Evolutionary conservation across 139 green algal genomes (phyloP), one percentile per base, ranked within the genome.

Genomic region (Asterochloris sp.): DNA sequence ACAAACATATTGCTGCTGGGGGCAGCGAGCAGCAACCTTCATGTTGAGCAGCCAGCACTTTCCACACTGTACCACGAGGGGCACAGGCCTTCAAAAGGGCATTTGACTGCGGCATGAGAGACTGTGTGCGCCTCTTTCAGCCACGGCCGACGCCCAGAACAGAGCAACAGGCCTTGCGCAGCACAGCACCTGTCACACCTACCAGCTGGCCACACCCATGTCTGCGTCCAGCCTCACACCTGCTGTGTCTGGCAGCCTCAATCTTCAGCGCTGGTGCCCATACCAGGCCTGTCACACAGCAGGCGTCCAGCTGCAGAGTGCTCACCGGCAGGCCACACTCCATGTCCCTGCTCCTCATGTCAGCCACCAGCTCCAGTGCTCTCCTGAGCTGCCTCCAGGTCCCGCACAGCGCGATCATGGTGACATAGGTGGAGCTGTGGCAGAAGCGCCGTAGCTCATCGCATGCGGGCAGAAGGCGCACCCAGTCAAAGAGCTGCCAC

Each of bases 341-440:
- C 73, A 95, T 92, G 78, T 88, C 87, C 4, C 85, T 74, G 11
- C 62, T 74, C 60, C 87, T 85, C 92, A 96, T 96, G 83, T 96
- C 92, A 28, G 90, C 92, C 61, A 94, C 88, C 21, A 96, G 90
- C 83, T 94, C 86, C 79, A 96, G 79, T 17, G 90, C 92, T 12
- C 90, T 81, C 38, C 89, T 84, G 78, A 96, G 86, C 86, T 95
- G 92, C 84, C 93, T 89, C 87, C 91, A 91, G 12, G 83, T 78
- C 73, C 90, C 91, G 78, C 90, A 96, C 81, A 94, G 85, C 62
- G 47, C 78, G 47, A 94, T 91, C 64, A 91, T 90, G 78, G 89
- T 88, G 16, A 88, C 88, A 77, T 90, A 92, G 0, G 87, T 28
- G 79, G 81, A 87, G 11, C 88, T 85, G 68, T 89, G 84, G 78